phyloP scores from a whole-genome alignment of 768 basidiomycete genomes.

The Clitopilus hobsonii region DNA sequence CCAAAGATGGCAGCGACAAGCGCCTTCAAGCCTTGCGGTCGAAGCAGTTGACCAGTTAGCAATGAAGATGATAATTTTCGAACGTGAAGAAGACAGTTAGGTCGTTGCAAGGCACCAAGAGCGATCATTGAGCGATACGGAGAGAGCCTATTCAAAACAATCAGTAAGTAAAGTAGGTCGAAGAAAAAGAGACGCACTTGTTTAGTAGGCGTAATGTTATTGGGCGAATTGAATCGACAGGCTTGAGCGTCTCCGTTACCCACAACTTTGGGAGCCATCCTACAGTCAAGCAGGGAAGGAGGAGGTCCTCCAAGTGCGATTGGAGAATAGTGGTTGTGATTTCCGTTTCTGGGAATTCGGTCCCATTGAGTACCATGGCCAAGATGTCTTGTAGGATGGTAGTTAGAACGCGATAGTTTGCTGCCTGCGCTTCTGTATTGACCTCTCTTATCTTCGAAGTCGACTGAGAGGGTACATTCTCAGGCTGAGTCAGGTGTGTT shows the following conservation, averaged over 20 bases:
- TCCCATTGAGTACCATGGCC: conserved; percentile 47
- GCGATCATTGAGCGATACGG: conserved; percentile 63
- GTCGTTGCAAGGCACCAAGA: conserved; percentile 56
- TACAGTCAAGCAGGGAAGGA: conserved; percentile 56
- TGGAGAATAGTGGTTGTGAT: conserved; percentile 58
- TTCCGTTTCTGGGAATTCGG: conserved; percentile 51
- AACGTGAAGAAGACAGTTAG: conserved; percentile 40
- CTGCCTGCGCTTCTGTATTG: conserved; percentile 36
- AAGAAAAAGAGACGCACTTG: conserved; percentile 42
- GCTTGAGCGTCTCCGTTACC: conserved; percentile 28
- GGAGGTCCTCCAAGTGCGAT: conserved; percentile 50
- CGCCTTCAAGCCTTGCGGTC: conserved; percentile 66
- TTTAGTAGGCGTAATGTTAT: conserved; percentile 52
- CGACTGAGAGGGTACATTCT: conserved; percentile 13
- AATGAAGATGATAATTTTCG: conserved; percentile 57
- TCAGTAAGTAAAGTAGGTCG: conserved; percentile 11
- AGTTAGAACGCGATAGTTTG: conserved; percentile 41
- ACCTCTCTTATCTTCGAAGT: conserved; percentile 27
- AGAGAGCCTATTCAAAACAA: conserved; percentile 41
- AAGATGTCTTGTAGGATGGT: conserved; percentile 40
- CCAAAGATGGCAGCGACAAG: conserved; percentile 68
- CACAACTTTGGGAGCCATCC: conserved; percentile 69
- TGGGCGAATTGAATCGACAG: conserved; percentile 45
- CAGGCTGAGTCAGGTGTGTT: conserved; percentile 36
- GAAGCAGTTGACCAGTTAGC: conserved; percentile 66